Conservation (phyloP, 495 filamentous ascomycete genomes). For the Trichocladium uniseriatum region DNA sequence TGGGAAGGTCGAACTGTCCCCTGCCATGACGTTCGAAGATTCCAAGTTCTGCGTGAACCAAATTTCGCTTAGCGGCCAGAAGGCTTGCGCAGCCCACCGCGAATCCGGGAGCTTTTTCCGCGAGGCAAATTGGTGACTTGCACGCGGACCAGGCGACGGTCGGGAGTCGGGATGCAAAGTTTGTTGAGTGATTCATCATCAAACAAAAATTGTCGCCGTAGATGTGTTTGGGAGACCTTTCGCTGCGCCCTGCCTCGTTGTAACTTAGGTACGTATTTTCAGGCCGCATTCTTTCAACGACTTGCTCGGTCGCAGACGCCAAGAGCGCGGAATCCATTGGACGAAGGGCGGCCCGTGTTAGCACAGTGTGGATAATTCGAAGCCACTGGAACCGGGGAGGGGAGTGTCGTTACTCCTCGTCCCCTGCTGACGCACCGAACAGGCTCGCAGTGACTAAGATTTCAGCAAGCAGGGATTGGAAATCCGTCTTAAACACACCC, state of each 20-base stretch:
- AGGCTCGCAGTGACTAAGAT: constrained; percentile 10
- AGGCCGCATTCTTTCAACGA: too few species aligned
- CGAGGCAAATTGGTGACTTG: constrained; percentile 17
- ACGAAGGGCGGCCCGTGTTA: background rate
- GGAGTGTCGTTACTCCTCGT: constrained; percentile 10
- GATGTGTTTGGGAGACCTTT: background rate
- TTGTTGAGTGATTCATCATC: constrained; percentile 20
- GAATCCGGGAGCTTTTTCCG: constrained; percentile 20
- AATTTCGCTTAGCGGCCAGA: constrained; percentile 27
- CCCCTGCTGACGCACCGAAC: background rate
- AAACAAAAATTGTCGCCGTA: too few species aligned
- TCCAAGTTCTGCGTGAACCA: constrained; percentile 15
- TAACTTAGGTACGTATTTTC: too few species aligned
- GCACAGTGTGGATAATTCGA: constrained; percentile 9
- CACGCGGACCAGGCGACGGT: constrained; percentile 5
- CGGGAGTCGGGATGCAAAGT: background rate
- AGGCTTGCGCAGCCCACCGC: constrained; percentile 14
- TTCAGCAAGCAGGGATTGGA: constrained; percentile 7
- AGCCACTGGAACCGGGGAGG: constrained; percentile 3
- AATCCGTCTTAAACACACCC: constrained; percentile 3
- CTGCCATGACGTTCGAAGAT: constrained; percentile 16
- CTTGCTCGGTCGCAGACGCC: too few species aligned
- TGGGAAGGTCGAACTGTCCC: constrained; percentile 8
- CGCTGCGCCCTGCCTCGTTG: background rate
- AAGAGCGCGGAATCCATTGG: constrained; percentile 6